Conservation (phyloP, 169 alveolate species). For the Plasmodium blacklocki region DNA sequence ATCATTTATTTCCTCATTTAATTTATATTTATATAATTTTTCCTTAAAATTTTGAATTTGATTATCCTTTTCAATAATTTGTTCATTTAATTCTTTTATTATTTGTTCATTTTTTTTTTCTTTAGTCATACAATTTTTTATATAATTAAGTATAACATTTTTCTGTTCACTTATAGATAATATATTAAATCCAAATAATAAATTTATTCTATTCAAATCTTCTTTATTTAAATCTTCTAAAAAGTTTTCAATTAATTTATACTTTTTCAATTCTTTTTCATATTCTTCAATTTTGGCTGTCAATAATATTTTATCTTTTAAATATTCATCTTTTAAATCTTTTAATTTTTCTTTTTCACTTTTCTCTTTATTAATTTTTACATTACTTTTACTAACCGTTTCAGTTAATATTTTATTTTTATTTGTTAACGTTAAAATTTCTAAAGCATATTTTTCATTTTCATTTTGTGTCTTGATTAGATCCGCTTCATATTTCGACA, state of each 20-base stretch:
- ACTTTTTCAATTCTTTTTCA: slow-evolving; percentile 69
- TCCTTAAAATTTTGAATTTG: slow-evolving; percentile 54
- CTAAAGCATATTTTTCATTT: slow-evolving; percentile 46
- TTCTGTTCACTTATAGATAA: slow-evolving; percentile 56
- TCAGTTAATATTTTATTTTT: slow-evolving; percentile 65
- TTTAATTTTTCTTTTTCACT: slow-evolving; percentile 55
- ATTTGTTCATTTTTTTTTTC: slow-evolving; percentile 23
- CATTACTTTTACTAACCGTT: slow-evolving; percentile 34
- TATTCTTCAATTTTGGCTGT: slow-evolving; percentile 68
- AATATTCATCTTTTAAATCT: slow-evolving; percentile 66
- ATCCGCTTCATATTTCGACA: slow-evolving; percentile 44
- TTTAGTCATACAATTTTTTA: slow-evolving; percentile 15
- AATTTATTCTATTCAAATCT: slow-evolving; percentile 52
- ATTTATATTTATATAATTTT: slow-evolving; percentile 37
- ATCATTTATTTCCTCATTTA: slow-evolving; percentile 22
- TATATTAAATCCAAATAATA: slow-evolving; percentile 42
- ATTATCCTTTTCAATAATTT: slow-evolving; percentile 18
- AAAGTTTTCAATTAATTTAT: slow-evolving; percentile 47
- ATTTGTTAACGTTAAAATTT: slow-evolving; percentile 65
- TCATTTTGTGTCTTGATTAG: slow-evolving; percentile 46
- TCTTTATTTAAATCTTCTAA: slow-evolving; percentile 63
- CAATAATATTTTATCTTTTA: slow-evolving; percentile 56
- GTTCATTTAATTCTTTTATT: slow-evolving; percentile 41
- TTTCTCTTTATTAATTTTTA: slow-evolving; percentile 44
- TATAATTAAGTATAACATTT: slow-evolving; percentile 57